Evolutionary conservation across 768 basidiomycete genomes (phyloP).

Genomic region (Sporobolomyces pararoseus): DNA sequence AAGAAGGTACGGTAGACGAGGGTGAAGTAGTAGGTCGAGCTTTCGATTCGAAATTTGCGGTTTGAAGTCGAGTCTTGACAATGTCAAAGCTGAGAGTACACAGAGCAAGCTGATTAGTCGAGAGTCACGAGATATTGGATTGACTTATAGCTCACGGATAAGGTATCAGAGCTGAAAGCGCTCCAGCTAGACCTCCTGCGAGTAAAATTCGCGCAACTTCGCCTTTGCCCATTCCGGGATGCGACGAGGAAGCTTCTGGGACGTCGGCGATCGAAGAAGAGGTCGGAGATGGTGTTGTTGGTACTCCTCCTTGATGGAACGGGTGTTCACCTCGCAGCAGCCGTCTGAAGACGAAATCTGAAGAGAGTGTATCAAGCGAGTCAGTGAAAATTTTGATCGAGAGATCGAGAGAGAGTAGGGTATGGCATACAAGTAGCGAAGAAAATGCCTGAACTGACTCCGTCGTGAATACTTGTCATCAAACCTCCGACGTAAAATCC

Average conservation of each 20-base stretch:
- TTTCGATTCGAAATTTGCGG: conserved; percentile 33
- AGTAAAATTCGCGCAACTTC: conserved; percentile 30
- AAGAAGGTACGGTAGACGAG: conserved; percentile 2
- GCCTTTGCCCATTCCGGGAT: conserved; percentile 18
- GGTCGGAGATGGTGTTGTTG: not conserved
- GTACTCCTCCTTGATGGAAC: conserved; percentile 9
- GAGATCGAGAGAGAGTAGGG: not conserved
- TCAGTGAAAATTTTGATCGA: not conserved
- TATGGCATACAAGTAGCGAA: conserved; percentile 37
- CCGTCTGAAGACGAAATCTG: conserved; percentile 38
- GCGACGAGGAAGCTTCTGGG: not conserved
- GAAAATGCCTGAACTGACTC: conserved; percentile 33
- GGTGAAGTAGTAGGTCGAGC: not conserved
- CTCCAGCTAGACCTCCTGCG: conserved; percentile 38
- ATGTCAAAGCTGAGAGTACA: conserved; percentile 35
- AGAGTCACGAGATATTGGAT: too few species aligned
- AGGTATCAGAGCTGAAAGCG: conserved; percentile 31
- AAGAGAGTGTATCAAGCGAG: too few species aligned
- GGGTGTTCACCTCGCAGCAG: conserved; percentile 33
- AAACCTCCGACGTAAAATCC: conserved; percentile 43
- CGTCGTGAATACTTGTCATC: conserved; percentile 39
- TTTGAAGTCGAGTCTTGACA: conserved; percentile 42
- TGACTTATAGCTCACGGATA: conserved; percentile 41
- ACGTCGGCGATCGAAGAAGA: not conserved
- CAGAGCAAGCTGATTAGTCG: too few species aligned